Evolutionary conservation across 495 filamentous ascomycete genomes (phyloP), one percentile per base, ranked within the genome.

Genomic region (Articulospora tetracladia): DNA sequence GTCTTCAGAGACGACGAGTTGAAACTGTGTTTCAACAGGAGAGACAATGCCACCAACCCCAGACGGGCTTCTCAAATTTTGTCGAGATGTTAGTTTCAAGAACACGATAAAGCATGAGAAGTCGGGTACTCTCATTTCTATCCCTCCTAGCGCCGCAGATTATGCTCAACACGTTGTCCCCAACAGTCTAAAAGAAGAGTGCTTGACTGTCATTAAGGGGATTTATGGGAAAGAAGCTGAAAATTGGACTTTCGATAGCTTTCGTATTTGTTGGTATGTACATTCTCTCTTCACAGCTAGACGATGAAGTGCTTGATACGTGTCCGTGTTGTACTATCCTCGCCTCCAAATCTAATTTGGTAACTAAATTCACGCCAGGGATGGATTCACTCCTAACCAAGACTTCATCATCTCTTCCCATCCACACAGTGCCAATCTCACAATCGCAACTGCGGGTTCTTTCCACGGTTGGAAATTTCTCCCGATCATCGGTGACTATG

Each of bases 391-490:
- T 1, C 76, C 81, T 1, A 78, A 73, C 57, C 75, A 83, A 24
- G 80, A 83, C 61, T 83, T 83, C 62, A 80, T 83, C 34, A 83
- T 86, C 55, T 77, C 75, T 26, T 69, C 76, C 19, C 83, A 86
- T 63, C 74, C 83, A 0, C 72, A 72, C 26, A 77, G 74, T 34
- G 64, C 73, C 34, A 77, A 77, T 26, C 62, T 81, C 0, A 74
- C 71, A 49, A 55, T 81, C 53, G 78, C 78, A 1, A 75, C 70
- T 3, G 73, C 65, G n/a, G 78, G 78, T 8, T 77, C 76, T 22
- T 80, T 79, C 59, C 77, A 81, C 53, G 73, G 76, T 8, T 87
- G 73, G 71, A 87, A 87, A 66, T 86, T 87, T 71, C 72, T 86
- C 57, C 83, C 84, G 0, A 77, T 79, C 13, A 72, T 87, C 41